Percentiles rank a stretch among this genome's conserved stretches.
Conservation (phyloP, 306 rosid genomes). For the Myrica gale region DNA sequence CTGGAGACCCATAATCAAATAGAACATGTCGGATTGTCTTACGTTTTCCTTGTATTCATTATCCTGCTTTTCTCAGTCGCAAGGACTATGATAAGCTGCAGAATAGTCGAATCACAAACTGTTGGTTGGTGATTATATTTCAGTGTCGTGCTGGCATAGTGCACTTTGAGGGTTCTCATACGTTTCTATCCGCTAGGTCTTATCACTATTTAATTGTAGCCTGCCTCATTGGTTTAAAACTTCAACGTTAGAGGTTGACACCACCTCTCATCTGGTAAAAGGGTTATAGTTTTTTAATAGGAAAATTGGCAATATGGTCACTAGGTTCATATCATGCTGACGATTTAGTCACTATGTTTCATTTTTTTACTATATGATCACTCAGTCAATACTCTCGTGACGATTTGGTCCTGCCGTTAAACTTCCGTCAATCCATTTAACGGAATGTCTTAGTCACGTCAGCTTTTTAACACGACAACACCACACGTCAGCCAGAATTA, state of each 20-base stretch:
- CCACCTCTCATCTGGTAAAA: neutral
- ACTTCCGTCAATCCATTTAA: no score
- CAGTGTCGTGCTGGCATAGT: neutral
- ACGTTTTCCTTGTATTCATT: neutral
- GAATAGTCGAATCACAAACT: neutral
- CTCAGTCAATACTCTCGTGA: no score
- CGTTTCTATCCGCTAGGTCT: neutral
- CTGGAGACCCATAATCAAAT: neutral
- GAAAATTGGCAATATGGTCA: no score
- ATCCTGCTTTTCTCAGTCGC: neutral
- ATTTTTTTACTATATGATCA: no score
- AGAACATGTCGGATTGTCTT: neutral
- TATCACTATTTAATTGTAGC: neutral
- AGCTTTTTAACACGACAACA: no score
- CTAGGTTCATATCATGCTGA: no score
- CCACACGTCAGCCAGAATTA: no score
- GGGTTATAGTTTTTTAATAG: neutral
- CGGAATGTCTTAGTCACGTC: no score
- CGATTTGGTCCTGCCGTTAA: no score
- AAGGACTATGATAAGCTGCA: neutral
- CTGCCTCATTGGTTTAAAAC: neutral
- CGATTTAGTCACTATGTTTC: no score
- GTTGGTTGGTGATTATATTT: neutral
- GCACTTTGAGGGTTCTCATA: neutral
- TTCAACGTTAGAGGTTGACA: neutral